These are phyloP conservation scores for Pseudodiploospora longispora DNA, from an alignment of 2,329 filamentous ascomycete genomes.

Conservation along the genomic window DNA sequence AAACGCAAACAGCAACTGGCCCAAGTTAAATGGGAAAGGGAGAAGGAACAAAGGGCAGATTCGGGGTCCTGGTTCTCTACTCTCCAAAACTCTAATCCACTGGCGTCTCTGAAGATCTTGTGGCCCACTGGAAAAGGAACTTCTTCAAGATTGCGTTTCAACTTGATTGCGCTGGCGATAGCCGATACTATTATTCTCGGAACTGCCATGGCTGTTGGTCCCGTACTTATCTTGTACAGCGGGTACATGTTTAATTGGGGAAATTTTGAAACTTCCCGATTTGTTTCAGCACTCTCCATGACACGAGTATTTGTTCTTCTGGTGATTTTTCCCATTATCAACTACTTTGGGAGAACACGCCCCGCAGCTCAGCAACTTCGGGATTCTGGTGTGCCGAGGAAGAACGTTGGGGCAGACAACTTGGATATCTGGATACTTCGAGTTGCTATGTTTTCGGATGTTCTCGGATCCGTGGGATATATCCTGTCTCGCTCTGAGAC, in stretches of 20 bases:
- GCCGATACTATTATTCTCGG: conserved; percentile 79
- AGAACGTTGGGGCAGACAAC: conserved; percentile 61
- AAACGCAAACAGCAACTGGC: conserved; percentile 62
- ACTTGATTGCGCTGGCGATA: conserved; percentile 71
- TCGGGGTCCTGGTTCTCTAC: conserved; percentile 20
- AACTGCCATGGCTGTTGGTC: conserved; percentile 69
- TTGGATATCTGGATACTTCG: conserved; percentile 75
- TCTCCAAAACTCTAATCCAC: conserved; percentile 51
- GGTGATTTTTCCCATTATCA: conserved; percentile 65
- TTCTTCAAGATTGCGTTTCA: conserved; percentile 57
- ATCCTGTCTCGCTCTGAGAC: conserved; percentile 52
- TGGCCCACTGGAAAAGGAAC: conserved; percentile 60
- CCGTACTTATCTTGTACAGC: conserved; percentile 78
- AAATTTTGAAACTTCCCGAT: conserved; percentile 70
- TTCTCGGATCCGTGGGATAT: conserved; percentile 69
- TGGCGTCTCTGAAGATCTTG: conserved; percentile 71
- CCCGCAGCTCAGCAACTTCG: conserved; percentile 35
- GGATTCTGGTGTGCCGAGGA: conserved; percentile 34
- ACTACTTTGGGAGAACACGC: conserved; percentile 61
- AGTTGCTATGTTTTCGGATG: conserved; percentile 65
- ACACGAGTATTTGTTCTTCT: conserved; percentile 70
- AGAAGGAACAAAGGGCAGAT: conserved; percentile 30
- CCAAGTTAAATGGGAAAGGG: conserved; percentile 54
- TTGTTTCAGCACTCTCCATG: conserved; percentile 71
- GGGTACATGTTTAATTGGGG: conserved; percentile 76